These are phyloP conservation scores for Raphanus hybrid DNA, from an alignment of 441 rosid genomes.

Conservation along the genomic window DNA sequence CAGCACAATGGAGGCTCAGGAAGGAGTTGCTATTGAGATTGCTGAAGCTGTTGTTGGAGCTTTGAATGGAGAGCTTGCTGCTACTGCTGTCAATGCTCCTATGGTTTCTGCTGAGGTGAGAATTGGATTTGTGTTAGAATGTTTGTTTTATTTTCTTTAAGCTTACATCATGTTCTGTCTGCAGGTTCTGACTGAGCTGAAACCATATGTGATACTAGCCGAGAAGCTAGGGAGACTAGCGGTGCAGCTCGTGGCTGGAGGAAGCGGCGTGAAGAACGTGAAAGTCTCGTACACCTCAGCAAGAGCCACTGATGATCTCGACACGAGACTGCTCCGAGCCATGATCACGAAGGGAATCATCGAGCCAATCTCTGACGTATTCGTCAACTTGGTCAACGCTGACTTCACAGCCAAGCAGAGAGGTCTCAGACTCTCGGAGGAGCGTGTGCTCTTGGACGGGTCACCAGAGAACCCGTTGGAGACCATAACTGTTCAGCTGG, in stretches of 20 bases:
- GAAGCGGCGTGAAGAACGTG: constrained; percentile 79
- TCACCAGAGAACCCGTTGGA: constrained; percentile 84
- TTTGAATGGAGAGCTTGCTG: constrained; percentile 91
- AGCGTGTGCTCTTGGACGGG: constrained; percentile 65
- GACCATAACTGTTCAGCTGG: constrained; percentile 74
- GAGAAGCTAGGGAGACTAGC: constrained; percentile 93
- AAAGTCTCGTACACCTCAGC: constrained; percentile 78
- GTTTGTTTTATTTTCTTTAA: neutral
- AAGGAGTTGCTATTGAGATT: constrained; percentile 51
- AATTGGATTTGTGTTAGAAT: too few species aligned
- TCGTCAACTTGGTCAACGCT: constrained; percentile 91
- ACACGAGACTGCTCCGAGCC: constrained; percentile 94
- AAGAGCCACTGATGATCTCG: constrained; percentile 84
- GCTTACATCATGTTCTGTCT: neutral
- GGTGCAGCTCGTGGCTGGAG: constrained; percentile 90
- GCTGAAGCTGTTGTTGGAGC: constrained; percentile 99
- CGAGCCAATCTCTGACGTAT: constrained; percentile 86
- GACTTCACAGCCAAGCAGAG: constrained; percentile 96
- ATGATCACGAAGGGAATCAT: constrained; percentile 94
- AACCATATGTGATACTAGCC: constrained; percentile 78
- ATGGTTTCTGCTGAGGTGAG: constrained; percentile 82
- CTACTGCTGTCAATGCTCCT: constrained; percentile 98
- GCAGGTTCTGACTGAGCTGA: constrained; percentile 68
- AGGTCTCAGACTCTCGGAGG: constrained; percentile 83
- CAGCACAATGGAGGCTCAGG: constrained; percentile 91